These are phyloP conservation scores for Castanospermum australe DNA, from an alignment of 306 rosid species.

Conservation along the genomic window DNA sequence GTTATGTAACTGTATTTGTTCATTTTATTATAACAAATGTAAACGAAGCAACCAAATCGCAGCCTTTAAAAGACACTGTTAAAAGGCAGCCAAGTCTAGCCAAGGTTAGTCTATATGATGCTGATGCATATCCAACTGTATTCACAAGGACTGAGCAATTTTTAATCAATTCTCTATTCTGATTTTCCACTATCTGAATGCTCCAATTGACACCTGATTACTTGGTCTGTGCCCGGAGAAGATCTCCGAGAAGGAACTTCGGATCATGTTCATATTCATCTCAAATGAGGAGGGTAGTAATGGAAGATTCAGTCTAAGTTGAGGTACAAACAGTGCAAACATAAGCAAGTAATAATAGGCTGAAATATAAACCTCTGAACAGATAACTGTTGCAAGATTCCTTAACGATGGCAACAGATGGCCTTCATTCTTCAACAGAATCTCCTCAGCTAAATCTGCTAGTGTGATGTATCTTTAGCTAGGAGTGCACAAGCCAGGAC, in stretches of 20 bases:
- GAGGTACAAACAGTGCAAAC: too few species aligned
- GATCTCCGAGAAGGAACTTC: background rate
- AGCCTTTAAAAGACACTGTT: background rate
- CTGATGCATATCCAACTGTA: background rate
- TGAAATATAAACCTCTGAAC: too few species aligned
- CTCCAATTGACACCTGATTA: background rate
- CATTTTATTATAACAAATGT: background rate
- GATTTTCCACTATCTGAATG: too few species aligned
- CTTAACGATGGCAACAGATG: background rate
- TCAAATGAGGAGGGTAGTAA: too few species aligned
- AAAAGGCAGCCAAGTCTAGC: background rate
- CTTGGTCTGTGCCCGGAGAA: too few species aligned
- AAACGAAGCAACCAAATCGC: background rate
- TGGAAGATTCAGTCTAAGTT: too few species aligned
- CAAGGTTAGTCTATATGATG: background rate
- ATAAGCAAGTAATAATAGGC: too few species aligned
- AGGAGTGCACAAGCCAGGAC: background rate
- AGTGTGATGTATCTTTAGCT: background rate
- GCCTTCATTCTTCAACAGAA: background rate
- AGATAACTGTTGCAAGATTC: too few species aligned
- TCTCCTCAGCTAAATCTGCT: background rate
- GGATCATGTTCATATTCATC: too few species aligned
- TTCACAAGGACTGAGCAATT: background rate
- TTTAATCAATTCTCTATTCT: background rate
- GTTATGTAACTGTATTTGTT: background rate